Evolutionary conservation across 495 filamentous ascomycete genomes (phyloP).

Genomic region (Penicillium cosmopolitanum): DNA sequence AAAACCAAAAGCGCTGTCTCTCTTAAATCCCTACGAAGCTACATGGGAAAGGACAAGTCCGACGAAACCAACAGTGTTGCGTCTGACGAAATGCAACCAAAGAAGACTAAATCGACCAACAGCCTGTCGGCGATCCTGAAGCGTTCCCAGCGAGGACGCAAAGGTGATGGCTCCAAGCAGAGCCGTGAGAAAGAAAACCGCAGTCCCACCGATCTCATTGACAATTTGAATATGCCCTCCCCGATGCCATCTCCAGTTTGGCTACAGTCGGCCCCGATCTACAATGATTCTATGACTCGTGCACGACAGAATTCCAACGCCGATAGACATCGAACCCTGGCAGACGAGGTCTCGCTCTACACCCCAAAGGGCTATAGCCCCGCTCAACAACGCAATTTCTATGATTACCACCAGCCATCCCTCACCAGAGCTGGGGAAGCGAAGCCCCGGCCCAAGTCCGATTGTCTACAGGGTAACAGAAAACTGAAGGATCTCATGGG

Average conservation of each 20-base stretch:
- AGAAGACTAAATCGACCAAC: constrained; percentile 84
- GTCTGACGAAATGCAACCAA: constrained; percentile 56
- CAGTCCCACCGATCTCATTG: constrained; percentile 51
- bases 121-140: constrained; percentile 65
- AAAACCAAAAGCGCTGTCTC: constrained; percentile 70
- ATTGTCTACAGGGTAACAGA: constrained; percentile 43
- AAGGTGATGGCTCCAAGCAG: constrained; percentile 52
- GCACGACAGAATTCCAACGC: constrained; percentile 31
- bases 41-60: constrained; percentile 57
- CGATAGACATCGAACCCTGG: constrained; percentile 46
- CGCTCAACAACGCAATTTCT: constrained; percentile 67
- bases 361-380: constrained; percentile 64
- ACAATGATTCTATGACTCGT: constrained; percentile 37
- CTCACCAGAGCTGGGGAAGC: constrained; percentile 44
- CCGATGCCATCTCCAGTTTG: constrained; percentile 87
- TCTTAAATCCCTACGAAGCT: constrained; percentile 60
- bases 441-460: constrained; percentile 58
- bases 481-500: constrained; percentile 43
- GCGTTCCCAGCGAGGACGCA: constrained; percentile 47
- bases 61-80: constrained; percentile 40
- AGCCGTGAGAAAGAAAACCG: constrained; percentile 75
- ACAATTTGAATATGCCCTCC: constrained; percentile 58
- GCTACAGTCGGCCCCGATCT: constrained; percentile 59
- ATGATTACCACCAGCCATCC: constrained; percentile 59
- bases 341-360: constrained; percentile 65